phyloP scores from a whole-genome alignment of 768 basidiomycete genomes.

The Lactarius hatsudake region DNA sequence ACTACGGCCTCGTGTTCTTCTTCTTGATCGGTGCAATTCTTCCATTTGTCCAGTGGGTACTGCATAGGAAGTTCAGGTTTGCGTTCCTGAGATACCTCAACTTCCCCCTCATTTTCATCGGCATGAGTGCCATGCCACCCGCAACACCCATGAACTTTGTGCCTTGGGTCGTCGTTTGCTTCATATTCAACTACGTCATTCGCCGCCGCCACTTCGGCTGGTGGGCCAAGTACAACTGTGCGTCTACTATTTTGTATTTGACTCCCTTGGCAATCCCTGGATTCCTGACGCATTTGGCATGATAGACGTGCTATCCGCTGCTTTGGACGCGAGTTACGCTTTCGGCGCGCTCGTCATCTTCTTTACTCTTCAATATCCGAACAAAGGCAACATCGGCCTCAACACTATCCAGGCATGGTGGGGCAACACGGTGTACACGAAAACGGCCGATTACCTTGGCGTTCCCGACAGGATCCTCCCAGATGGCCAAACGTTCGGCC shows the following conservation, averaged over 20 bases:
- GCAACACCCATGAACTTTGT: slow-evolving; percentile 42
- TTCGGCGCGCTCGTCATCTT: slow-evolving; percentile 53
- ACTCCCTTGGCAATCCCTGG: slow-evolving; percentile 27
- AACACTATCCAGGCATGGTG: slow-evolving; percentile 60
- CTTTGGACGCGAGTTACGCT: slow-evolving; percentile 66
- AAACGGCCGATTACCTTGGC: not conserved
- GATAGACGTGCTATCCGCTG: slow-evolving; percentile 61
- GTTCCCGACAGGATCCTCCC: not conserved
- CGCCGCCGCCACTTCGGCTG: slow-evolving; percentile 31
- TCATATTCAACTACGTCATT: slow-evolving; percentile 38
- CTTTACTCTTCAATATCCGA: slow-evolving; percentile 62
- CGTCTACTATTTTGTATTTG: slow-evolving; percentile 18
- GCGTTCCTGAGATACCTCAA: slow-evolving; percentile 56
- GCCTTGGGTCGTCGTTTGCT: slow-evolving; percentile 38
- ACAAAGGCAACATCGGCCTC: slow-evolving; percentile 40
- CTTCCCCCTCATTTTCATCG: slow-evolving; percentile 45
- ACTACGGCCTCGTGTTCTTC: slow-evolving; percentile 52
- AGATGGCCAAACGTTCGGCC: not conserved
- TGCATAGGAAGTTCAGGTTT: slow-evolving; percentile 30
- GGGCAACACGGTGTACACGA: slow-evolving; percentile 41
- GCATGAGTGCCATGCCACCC: slow-evolving; percentile 41
- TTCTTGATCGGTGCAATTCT: slow-evolving; percentile 73
- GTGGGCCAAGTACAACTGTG: slow-evolving; percentile 40
- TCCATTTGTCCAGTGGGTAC: slow-evolving; percentile 53
- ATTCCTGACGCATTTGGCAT: slow-evolving; percentile 29